These are phyloP conservation scores for Elsinoe arachidis DNA, from an alignment of 2,329 filamentous ascomycete species.

Conservation along the genomic window DNA sequence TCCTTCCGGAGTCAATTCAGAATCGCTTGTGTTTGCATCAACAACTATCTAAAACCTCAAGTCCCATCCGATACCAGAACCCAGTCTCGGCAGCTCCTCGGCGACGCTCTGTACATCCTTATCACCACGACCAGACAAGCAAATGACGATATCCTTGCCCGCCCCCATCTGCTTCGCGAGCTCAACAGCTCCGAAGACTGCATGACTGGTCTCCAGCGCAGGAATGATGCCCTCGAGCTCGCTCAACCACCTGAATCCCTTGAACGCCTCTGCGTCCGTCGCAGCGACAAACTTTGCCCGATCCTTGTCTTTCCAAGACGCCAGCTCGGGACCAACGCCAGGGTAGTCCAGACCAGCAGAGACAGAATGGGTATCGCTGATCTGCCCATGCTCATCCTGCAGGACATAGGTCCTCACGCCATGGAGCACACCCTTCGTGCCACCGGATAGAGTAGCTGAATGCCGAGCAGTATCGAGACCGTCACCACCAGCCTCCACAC, in stretches of 20 bases:
- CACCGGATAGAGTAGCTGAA: conserved; percentile 77
- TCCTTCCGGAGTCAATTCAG: not conserved
- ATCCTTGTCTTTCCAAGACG: conserved; percentile 82
- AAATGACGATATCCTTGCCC: conserved; percentile 86
- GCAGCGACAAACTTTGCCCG: conserved; percentile 84
- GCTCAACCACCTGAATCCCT: conserved; percentile 74
- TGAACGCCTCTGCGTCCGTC: conserved; percentile 83
- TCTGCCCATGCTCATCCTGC: conserved; percentile 87
- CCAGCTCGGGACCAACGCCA: conserved; percentile 87
- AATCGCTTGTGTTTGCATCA: not conserved
- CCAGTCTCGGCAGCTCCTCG: conserved; percentile 80
- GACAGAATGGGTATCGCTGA: conserved; percentile 89
- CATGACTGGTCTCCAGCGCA: conserved; percentile 87
- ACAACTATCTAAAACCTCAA: conserved; percentile 39
- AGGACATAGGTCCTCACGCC: conserved; percentile 93
- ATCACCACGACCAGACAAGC: conserved; percentile 84
- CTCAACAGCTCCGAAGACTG: conserved; percentile 79
- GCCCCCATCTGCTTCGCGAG: conserved; percentile 87
- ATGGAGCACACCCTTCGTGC: conserved; percentile 86
- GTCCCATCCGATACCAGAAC: conserved; percentile 75
- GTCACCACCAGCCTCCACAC: conserved; percentile 92
- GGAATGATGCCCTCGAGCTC: conserved; percentile 95
- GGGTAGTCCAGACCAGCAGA: conserved; percentile 96
- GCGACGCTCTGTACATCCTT: conserved; percentile 99
- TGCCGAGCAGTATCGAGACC: conserved; percentile 79